Evolutionary conservation across 495 filamentous ascomycete genomes (phyloP).

Genomic region (Bathelium albidoporum): DNA sequence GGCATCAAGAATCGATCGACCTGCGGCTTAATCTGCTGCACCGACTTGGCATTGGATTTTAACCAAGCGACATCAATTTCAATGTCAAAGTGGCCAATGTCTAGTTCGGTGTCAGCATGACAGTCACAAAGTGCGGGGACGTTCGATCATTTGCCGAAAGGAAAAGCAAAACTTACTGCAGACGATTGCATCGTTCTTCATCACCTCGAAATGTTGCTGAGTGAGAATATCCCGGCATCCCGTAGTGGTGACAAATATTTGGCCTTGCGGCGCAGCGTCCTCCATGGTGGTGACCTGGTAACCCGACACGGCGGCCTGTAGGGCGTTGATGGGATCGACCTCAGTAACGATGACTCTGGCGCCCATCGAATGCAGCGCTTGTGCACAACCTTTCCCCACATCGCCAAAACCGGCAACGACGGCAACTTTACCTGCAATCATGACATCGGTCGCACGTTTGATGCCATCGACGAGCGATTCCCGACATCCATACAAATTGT

Average conservation of each 20-base stretch:
- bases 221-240: slow-evolving; percentile 96
- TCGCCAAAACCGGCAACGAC: slow-evolving; percentile 98
- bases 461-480: slow-evolving; percentile 98
- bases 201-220: slow-evolving; percentile 85
- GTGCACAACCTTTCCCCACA: slow-evolving; percentile 96
- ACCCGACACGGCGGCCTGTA: slow-evolving; percentile 94
- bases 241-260: slow-evolving; percentile 99
- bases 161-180: slow-evolving; percentile 61
- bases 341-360: slow-evolving; percentile 94
- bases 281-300: slow-evolving; percentile 98
- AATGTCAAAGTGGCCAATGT: slow-evolving; percentile 99
- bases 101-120: slow-evolving; percentile 31
- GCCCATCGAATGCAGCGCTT: slow-evolving; percentile 93
- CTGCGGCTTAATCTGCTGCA: slow-evolving; percentile 99
- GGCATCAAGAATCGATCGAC: slow-evolving; percentile 95
- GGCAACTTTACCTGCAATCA: slow-evolving; percentile 97
- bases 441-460: slow-evolving; percentile 99
- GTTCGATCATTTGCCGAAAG: too few species aligned
- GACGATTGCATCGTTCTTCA: slow-evolving; percentile 98
- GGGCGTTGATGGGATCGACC: slow-evolving; percentile 98
- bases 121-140: too few species aligned
- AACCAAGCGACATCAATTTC: slow-evolving; percentile 99
- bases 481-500: slow-evolving; percentile 99
- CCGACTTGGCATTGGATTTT: slow-evolving; percentile 85
- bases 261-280: slow-evolving; percentile 72